Evolutionary conservation across 352 stramenopile genomes (phyloP).

Genomic region (Elongisporangium senticosum): DNA sequence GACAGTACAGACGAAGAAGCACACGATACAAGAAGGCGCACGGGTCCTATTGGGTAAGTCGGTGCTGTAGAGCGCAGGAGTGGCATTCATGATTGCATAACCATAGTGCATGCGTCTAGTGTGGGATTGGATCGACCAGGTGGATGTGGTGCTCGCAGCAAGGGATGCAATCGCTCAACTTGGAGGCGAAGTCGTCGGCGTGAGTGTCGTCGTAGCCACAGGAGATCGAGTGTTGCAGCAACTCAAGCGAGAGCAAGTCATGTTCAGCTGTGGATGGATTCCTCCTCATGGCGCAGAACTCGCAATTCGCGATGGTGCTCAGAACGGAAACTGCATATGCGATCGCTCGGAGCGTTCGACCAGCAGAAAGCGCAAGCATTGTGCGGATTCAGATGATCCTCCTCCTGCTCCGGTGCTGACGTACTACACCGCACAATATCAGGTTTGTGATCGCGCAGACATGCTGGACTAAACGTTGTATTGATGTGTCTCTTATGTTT

Average conservation of each 20-base stretch:
- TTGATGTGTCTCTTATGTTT: slow-evolving; percentile 1
- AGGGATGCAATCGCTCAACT: slow-evolving; percentile 30
- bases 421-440: slow-evolving; percentile 52
- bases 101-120: slow-evolving; percentile 13
- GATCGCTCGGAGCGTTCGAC: slow-evolving; percentile 5
- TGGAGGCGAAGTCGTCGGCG: slow-evolving; percentile 42
- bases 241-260: slow-evolving; percentile 31
- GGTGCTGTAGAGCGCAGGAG: neutral
- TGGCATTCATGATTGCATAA: neutral
- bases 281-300: slow-evolving; percentile 28
- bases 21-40: slow-evolving; percentile 10
- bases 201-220: slow-evolving; percentile 39
- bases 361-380: slow-evolving; percentile 14
- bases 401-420: slow-evolving; percentile 12
- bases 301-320: slow-evolving; percentile 5
- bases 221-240: slow-evolving; percentile 24
- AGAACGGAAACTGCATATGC: slow-evolving; percentile 13
- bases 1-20: slow-evolving; percentile 25
- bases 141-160: slow-evolving; percentile 34
- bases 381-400: slow-evolving; percentile 6
- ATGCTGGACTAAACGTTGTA: no score
- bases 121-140: slow-evolving; percentile 48
- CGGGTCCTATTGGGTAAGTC: slow-evolving; percentile 27
- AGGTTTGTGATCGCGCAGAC: slow-evolving; percentile 15
- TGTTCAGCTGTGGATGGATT: slow-evolving; percentile 44